phyloP scores from a whole-genome alignment of 495 filamentous ascomycete genomes.

The Aspergillus campestris region DNA sequence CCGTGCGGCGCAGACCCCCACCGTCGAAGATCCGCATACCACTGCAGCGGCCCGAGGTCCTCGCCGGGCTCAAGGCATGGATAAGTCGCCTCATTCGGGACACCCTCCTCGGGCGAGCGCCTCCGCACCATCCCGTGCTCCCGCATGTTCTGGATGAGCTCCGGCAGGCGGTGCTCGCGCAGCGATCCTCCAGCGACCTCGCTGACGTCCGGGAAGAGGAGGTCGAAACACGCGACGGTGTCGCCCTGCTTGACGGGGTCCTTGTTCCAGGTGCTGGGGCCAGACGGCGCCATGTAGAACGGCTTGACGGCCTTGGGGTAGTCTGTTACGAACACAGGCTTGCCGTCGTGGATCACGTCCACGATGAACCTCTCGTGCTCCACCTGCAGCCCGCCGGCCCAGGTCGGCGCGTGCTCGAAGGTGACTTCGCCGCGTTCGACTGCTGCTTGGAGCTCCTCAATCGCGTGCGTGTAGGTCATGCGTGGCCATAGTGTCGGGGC shows the following conservation, averaged over 20 bases:
- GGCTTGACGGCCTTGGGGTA: slow-evolving; percentile 83
- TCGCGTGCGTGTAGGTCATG: slow-evolving; percentile 76
- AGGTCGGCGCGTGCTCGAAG: slow-evolving; percentile 60
- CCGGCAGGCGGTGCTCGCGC: slow-evolving; percentile 74
- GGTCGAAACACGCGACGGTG: slow-evolving; percentile 92
- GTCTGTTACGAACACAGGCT: slow-evolving; percentile 85
- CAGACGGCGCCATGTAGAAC: slow-evolving; percentile 84
- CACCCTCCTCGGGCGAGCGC: slow-evolving; percentile 3
- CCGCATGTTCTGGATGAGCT: slow-evolving; percentile 68
- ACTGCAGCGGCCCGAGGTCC: slow-evolving; percentile 55
- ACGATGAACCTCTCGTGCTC: slow-evolving; percentile 93
- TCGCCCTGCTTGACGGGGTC: slow-evolving; percentile 8
- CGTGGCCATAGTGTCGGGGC: slow-evolving; percentile 59
- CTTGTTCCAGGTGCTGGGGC: slow-evolving; percentile 9
- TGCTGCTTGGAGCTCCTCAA: slow-evolving; percentile 57
- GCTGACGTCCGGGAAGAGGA: slow-evolving; percentile 80
- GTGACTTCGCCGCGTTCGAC: slow-evolving; percentile 33
- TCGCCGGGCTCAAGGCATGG: slow-evolving; percentile 35
- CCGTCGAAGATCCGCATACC: slow-evolving; percentile 91
- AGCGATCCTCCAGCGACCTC: slow-evolving; percentile 90
- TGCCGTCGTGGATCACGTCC: slow-evolving; percentile 53
- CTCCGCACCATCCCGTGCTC: slow-evolving; percentile 43
- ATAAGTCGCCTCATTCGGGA: slow-evolving; percentile 19
- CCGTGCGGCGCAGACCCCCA: slow-evolving; percentile 96
- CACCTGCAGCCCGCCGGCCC: slow-evolving; percentile 70